Base-by-base conservation (phyloP, 179 eudicot species). In the Pouteria campechiana region DNA sequence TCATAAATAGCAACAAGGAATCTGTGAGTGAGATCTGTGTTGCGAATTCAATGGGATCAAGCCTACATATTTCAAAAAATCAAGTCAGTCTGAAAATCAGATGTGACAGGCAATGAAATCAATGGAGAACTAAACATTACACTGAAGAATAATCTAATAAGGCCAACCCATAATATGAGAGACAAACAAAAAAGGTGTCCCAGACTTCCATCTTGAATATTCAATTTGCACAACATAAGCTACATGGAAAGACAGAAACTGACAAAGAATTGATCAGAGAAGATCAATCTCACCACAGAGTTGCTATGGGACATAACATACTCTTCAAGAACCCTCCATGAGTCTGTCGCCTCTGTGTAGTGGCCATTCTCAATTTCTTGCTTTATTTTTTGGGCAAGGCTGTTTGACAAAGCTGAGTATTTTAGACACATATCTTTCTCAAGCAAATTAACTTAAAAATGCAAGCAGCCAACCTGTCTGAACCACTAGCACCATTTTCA, bases 311-410 rank as follows among this genome's bases (percentile, higher is more conserved):
- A 0, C 10, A 29, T 21, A 15, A 88, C 73, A 12, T 25, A 60
- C 17, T 7, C 8, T 48, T 88, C 97, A 3, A 88, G 81, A 0
- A 31, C 17, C 27, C 31, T 23, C 97, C 94, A 84, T 32, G 84
- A 39, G 21, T 47, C 6, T n/a, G 93, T 80, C 17, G 97, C 94
- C 35, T 81, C 54, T 51, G 3, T 39, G 29, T 55, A 79, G 18
- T 69, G 41, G n/a, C 76, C 79, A 7, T 63, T 65, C 9, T 12
- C 63, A 18, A 88, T 15, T 41, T 80, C 71, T 37, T 70, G 69
- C 63, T 71, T 69, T 7, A 88, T 84, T 56, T 57, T 16, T 58
- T 72, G 54, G 11, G 92, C 69, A 5, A 72, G 14, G 21, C 86
- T 87, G 79, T 35, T 54, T 22, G 29, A 18, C 13, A 16, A 39